Base-by-base conservation (phyloP, 2,329 filamentous ascomycete genomes). In the Calonectria ilicicola region DNA sequence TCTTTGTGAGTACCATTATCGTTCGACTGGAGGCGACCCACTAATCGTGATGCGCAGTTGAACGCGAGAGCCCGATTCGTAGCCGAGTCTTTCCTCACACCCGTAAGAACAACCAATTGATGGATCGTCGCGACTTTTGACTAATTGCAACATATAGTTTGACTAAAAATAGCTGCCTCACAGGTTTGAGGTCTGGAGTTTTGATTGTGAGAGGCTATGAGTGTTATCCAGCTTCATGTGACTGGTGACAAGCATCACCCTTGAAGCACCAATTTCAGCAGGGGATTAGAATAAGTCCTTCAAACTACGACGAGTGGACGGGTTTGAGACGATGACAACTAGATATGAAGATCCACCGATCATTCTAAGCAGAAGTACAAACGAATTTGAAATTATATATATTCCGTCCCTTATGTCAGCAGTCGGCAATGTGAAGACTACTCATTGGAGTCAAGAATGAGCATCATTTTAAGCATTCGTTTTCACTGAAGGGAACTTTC, bases 31-130 rank as follows among this genome's bases (percentile, higher is more conserved):
- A 35, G 26, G 32, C 35, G 75, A 80, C 56, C 82, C 69, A 72
- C 40, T 68, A 38, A 66, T 42, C 14, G 62, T 23, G 15, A 23
- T 32, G 38, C 66, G 17, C 81, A 98, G 96, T 88, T 99, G 84
- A 99, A 99, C 84, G 96, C 97, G 69, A 91, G 97, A 86, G 97
- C 97, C 83, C 93, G 97, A 89, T 99, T 98, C 83, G 96, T 99
- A 65, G 97, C 97, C 60, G 97, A 99, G 86, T 98, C 97, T 72
- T 99, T 99, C 90, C 87, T 99, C 85, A 98, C 96, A 82, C 97
- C 96, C 73, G 94, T 97, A 89, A 83, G 87, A 82, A 51, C 10
- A 32, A 26, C 12, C 17, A n/a, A 21, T 3, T 21, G 49, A 65
- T 38, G 5, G 2, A 17, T 17, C 35, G 15, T 17, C 32, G 7